Evolutionary conservation across 441 rosid genomes (phyloP), one percentile per base, ranked within the genome.

Genomic region (Raphanus hybrid): DNA sequence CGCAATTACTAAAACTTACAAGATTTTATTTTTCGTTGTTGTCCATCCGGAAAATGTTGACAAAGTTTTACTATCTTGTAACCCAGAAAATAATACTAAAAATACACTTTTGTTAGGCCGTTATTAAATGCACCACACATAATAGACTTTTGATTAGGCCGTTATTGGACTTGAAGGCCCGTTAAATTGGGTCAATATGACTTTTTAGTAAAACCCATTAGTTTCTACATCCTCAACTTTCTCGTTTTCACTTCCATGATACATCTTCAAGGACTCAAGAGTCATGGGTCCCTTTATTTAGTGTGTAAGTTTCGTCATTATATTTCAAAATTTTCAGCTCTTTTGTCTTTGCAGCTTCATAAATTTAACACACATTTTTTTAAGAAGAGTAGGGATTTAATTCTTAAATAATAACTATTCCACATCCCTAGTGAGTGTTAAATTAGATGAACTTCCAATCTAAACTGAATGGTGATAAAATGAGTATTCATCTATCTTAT

Each of bases 171-270:
- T 15, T n/a, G 15, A 23, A 23, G 71, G 65, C 76, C 67, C 41
- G 6, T 59, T 66, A 35, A 9, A 1, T 41, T 64, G 20, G 6
- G 55, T 16, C 70, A 23, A 61, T 14, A 8, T 34, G 48, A 35
- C 26, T 2, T 26, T 64, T 16, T 67, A 34, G 15, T 26, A 48
- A 67, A 73, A 73, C 77, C 81, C 73, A 58, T 64, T 35, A 59
- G 69, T 41, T 10, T 65, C 54, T 1, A 43, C 58, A 14, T 35
- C 32, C 12, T 52, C 9, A 18, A 35, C 20, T 12, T 61, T 16
- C 12, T 32, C 11, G 7, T 23, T 43, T 48, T 16, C 23, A 6
- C 12, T 8, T 64, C 1, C 48, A 41, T 39, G 50, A 57, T 9
- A 57, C 62, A 58, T 58, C 34, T 58, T 20, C 34, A 11, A 23